A percentile compares a stretch with the other conserved stretches of the same genome.
These are phyloP conservation scores for Loxodes magnus DNA, from an alignment of 73 alveolate species.

Conservation along the genomic window DNA sequence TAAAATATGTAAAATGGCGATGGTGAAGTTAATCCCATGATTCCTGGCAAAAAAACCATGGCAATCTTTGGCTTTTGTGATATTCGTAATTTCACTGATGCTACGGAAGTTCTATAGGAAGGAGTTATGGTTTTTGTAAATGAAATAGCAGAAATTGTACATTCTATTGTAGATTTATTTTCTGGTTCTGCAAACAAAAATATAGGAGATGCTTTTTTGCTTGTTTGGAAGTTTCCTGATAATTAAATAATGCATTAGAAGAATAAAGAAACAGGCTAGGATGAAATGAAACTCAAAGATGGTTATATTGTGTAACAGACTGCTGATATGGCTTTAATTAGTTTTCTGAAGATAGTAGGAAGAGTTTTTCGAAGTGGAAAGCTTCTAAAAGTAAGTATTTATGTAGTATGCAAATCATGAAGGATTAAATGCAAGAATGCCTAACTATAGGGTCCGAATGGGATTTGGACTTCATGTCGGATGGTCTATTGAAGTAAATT, in stretches of 20 bases:
- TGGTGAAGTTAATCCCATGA: conserved; percentile 97
- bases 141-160: conserved; percentile 95
- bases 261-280: conserved; percentile 47
- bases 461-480: conserved; percentile 93
- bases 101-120: conserved; percentile 93
- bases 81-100: conserved; percentile 91
- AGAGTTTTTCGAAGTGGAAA: conserved; percentile 65
- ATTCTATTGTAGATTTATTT: conserved; percentile 68
- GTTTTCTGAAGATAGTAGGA: conserved; percentile 70
- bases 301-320: conserved; percentile 41
- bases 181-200: conserved; percentile 95
- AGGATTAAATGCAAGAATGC: conserved; percentile 58
- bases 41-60: conserved; percentile 82
- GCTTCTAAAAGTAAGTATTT: conserved; percentile 46
- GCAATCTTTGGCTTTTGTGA: conserved; percentile 98
- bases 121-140: conserved; percentile 95
- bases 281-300: conserved; percentile 35
- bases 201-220: conserved; percentile 95
- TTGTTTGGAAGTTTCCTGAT: conserved; percentile 91
- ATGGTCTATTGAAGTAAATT: conserved; percentile 93
- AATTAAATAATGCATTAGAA: conserved; percentile 20
- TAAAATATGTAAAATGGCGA: conserved; percentile 72
- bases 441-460: conserved; percentile 64
- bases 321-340: conserved; percentile 79
- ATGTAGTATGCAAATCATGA: conserved; percentile 44